Base-by-base conservation (phyloP, 495 filamentous ascomycete genomes). In the Penicillium bovifimosum region DNA sequence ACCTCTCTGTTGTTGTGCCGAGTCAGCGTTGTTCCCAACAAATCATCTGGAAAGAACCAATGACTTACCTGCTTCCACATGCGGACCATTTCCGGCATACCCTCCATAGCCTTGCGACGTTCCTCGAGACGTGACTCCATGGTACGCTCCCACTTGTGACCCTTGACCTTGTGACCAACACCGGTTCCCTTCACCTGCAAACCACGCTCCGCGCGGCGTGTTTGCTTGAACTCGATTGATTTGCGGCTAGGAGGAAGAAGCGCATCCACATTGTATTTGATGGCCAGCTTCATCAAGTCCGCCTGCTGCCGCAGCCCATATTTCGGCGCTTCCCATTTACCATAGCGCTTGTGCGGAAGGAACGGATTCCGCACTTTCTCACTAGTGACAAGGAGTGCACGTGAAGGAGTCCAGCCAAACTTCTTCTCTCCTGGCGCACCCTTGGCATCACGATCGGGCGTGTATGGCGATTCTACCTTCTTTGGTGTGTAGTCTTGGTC, bases 111-210 rank as follows among this genome's bases (percentile, higher is more conserved):
- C 70, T 87, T 78, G 78, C 84, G 86, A 67, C 91, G 81, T 75
- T 86, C 83, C 68, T 96, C 91, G 76, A 97, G 79, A 68, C 86
- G 82, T 41, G 78, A 74, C 73, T 86, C 85, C 77, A 96, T 73
- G 56, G 84, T 88, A 69, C 93, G 82, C 79, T 98, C 93, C 83
- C 88, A 88, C 66, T 80, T 78, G 72, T 96, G 89, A 62, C 93
- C 93, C 83, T 96, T 96, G 58, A 96, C 91, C 67, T 80, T 83
- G 76, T 95, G 81, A n/a, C 90, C 91, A 53, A 89, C 80, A 76
- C 92, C 89, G 14, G 93, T 96, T 58, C 91, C 89, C 80, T 87
- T 93, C 56, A 96, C 83, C 39, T 82, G 74, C 59, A 95, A 65
- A 28, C 90, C 91, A 47, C 83, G 73, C 74, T 91, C 86, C 38